Conservation (phyloP, 768 basidiomycete genomes). For the Mrakia gelida region DNA sequence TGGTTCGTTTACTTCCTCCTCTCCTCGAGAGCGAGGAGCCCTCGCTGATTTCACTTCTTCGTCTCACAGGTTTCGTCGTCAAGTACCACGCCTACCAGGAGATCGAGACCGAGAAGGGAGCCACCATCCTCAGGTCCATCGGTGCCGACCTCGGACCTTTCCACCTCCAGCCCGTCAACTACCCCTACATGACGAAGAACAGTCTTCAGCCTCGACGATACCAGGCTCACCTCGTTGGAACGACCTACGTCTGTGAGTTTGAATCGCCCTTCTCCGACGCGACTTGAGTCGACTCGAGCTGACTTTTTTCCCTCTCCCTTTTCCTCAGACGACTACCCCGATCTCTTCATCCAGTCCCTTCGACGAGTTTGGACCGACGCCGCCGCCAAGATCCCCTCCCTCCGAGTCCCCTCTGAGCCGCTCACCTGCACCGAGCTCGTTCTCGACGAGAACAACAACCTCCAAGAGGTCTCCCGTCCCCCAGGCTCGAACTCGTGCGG, state of each 20-base stretch:
- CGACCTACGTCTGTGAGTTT: slow-evolving; percentile 73
- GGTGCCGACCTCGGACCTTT: slow-evolving; percentile 88
- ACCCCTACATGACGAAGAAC: slow-evolving; percentile 93
- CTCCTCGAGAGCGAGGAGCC: too few species aligned
- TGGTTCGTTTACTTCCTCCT: slow-evolving; percentile 40
- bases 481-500: slow-evolving; percentile 93
- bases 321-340: slow-evolving; percentile 79
- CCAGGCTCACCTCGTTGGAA: slow-evolving; percentile 96
- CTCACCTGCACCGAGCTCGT: slow-evolving; percentile 86
- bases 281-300: not conserved
- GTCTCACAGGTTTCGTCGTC: slow-evolving; percentile 70
- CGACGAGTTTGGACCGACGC: slow-evolving; percentile 76
- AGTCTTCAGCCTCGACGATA: slow-evolving; percentile 97
- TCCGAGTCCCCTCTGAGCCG: slow-evolving; percentile 69
- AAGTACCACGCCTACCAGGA: slow-evolving; percentile 98
- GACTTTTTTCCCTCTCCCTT: not conserved
- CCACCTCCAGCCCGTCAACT: slow-evolving; percentile 90
- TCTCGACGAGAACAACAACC: slow-evolving; percentile 84
- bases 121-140: slow-evolving; percentile 93
- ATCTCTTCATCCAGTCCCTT: slow-evolving; percentile 94
- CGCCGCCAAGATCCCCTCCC: slow-evolving; percentile 58
- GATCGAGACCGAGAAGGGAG: slow-evolving; percentile 91
- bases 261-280: too few species aligned
- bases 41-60: too few species aligned
- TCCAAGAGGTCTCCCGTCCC: slow-evolving; percentile 83